Percentiles rank a stretch among this genome's conserved stretches.
phyloP scores from a whole-genome alignment of 495 filamentous ascomycete species.

The Penicillium macrosclerotiorum region DNA sequence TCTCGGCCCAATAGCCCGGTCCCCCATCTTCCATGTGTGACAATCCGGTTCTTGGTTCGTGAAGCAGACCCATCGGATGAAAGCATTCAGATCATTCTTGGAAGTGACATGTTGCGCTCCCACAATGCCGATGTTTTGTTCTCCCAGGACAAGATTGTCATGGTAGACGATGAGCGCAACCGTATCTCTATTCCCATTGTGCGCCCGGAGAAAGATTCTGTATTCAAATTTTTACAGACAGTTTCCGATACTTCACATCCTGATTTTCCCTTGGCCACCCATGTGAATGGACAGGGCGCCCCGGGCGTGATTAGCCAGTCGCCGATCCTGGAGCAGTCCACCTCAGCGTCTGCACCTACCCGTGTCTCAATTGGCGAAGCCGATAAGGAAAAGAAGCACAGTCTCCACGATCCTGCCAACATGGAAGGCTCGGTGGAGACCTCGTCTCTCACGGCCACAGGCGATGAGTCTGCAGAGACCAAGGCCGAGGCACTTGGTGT shows the following conservation, averaged over 20 bases:
- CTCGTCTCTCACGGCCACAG: conserved; percentile 2
- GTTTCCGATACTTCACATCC: conserved; percentile 33
- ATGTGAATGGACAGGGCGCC: conserved; percentile 17
- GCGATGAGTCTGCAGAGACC: conserved; percentile 35
- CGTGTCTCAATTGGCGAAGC: conserved; percentile 29
- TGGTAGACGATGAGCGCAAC: conserved; percentile 82
- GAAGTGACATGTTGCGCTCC: conserved; percentile 80
- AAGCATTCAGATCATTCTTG: conserved; percentile 75
- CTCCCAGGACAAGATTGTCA: conserved; percentile 81
- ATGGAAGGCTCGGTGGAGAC: neutral
- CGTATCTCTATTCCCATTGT: conserved; percentile 92
- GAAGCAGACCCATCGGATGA: conserved; percentile 51
- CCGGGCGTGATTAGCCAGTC: conserved; percentile 32
- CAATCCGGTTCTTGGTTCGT: conserved; percentile 71
- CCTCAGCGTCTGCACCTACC: conserved; percentile 23
- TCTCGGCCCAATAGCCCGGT: conserved; percentile 70
- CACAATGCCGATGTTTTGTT: conserved; percentile 91
- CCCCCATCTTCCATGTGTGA: conserved; percentile 76
- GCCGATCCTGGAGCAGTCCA: conserved; percentile 11
- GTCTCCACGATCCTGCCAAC: neutral
- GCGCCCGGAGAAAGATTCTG: conserved; percentile 80
- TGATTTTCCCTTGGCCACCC: conserved; percentile 3
- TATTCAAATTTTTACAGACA: conserved; percentile 75
- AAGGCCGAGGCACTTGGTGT: conserved; percentile 51
- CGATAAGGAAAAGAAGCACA: conserved; percentile 41